These are phyloP conservation scores for Ligustrum vulgare DNA, from an alignment of 257 asterid genomes.

Conservation along the genomic window DNA sequence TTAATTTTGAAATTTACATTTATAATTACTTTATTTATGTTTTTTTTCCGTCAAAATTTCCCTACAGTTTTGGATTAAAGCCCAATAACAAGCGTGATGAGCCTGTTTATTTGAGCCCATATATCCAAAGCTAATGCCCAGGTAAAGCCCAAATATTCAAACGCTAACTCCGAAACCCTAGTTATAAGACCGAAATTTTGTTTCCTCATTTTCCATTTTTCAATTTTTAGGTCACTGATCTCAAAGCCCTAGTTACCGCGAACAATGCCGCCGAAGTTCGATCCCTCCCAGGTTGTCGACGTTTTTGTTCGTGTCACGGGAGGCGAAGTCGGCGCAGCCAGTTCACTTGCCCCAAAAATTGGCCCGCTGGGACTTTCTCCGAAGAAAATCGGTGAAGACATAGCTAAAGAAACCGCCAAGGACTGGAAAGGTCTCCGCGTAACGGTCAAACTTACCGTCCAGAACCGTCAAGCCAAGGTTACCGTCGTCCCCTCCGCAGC, in stretches of 20 bases:
- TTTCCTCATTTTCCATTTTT: not conserved
- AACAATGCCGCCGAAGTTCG: constrained; percentile 73
- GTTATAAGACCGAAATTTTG: too few relatives aligned
- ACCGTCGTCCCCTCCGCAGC: constrained; percentile 71
- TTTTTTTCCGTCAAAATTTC: too few relatives aligned
- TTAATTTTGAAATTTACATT: too few relatives aligned
- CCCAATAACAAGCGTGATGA: too few relatives aligned
- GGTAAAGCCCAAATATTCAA: not conserved
- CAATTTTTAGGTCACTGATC: not conserved
- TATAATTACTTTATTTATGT: too few relatives aligned
- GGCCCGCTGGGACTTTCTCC: constrained; percentile 76
- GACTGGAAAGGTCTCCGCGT: constrained; percentile 75
- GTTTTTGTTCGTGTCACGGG: constrained; percentile 74
- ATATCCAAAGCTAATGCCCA: too few relatives aligned
- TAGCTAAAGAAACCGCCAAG: constrained; percentile 66
- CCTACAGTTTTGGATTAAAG: too few relatives aligned
- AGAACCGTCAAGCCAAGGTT: constrained; percentile 69
- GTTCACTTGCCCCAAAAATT: constrained; percentile 73
- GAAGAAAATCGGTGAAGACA: constrained; percentile 67
- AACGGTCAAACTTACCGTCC: constrained; percentile 62
- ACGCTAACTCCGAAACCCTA: too few relatives aligned
- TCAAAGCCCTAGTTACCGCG: constrained; percentile 37
- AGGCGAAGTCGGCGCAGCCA: constrained; percentile 70
- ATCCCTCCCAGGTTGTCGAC: constrained; percentile 69
- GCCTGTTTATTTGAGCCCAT: too few relatives aligned